Evolutionary conservation across 768 basidiomycete genomes (phyloP).

Genomic region (Pholiota conissans): DNA sequence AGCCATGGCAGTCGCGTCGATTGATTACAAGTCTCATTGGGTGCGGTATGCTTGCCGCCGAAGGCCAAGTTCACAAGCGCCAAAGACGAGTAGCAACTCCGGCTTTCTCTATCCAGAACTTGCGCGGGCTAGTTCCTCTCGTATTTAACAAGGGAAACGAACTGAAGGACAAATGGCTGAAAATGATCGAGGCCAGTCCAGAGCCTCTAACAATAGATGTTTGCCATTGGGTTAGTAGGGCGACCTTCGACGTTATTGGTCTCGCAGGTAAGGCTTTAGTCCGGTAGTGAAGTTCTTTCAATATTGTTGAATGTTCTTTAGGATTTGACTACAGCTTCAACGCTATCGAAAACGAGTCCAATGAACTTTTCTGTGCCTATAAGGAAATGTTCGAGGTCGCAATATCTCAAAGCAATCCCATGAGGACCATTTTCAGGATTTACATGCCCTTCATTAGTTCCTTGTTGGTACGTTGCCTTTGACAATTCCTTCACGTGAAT

Average conservation of each 20-base stretch:
- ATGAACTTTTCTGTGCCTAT: slow-evolving; percentile 77
- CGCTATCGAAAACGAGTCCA: slow-evolving; percentile 76
- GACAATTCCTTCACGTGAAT: neutral
- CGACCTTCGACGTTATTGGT: slow-evolving; percentile 91
- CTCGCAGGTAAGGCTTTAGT: slow-evolving; percentile 59
- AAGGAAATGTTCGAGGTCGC: slow-evolving; percentile 84
- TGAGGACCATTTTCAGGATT: slow-evolving; percentile 48
- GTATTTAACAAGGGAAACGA: slow-evolving; percentile 68
- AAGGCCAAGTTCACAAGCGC: slow-evolving; percentile 75
- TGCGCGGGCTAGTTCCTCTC: slow-evolving; percentile 69
- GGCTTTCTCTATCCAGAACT: slow-evolving; percentile 78
- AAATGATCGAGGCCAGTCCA: slow-evolving; percentile 34
- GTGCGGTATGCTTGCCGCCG: slow-evolving; percentile 78
- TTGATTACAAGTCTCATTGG: slow-evolving; percentile 80
- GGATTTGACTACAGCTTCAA: slow-evolving; percentile 89
- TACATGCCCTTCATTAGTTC: slow-evolving; percentile 57
- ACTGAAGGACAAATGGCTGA: slow-evolving; percentile 61
- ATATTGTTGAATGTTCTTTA: slow-evolving; percentile 24
- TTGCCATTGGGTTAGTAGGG: slow-evolving; percentile 77
- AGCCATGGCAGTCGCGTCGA: slow-evolving; percentile 77
- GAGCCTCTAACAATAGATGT: slow-evolving; percentile 57
- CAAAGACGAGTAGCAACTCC: slow-evolving; percentile 78
- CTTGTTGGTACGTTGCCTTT: slow-evolving; percentile 51
- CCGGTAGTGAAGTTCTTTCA: neutral
- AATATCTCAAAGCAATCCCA: slow-evolving; percentile 52